Base-by-base conservation (phyloP, 1,284 basidiomycete species). In the Megacollybia platyphylla region DNA sequence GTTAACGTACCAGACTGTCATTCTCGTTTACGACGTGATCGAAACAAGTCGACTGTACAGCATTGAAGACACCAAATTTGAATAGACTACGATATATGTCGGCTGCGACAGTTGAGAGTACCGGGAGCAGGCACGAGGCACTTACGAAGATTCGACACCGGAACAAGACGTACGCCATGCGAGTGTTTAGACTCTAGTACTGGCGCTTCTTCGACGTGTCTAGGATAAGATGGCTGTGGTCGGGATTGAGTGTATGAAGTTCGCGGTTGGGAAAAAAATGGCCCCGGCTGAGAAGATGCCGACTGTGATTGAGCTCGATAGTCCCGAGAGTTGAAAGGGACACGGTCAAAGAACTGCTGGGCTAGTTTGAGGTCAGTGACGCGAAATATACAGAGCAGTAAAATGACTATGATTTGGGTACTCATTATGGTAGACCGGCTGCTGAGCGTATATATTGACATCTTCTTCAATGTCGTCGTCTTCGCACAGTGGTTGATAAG, bases 61-160 rank as follows among this genome's bases (percentile, higher is more conserved):
- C 80, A 56, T 97, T 97, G 68, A 96, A 94, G 1, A 82, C 74
- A 0, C 80, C 79, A 50, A 94, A 94, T 52, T 82, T 83, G 71
- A 93, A 96, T 1, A 91, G 63, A 0, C 70, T 63, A 6, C 85
- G 75, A 58, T 85, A 92, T 15, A 79, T 68, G 51, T 92, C 87
- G 40, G 89, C 91, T 93, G 51, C 17, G 24, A 32, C 18, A n/a
- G 7, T 26, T n/a, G 41, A 43, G 17, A 44, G 30, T 31, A 36
- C 15, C 28, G 37, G 27, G 18, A 27, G 26, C 32, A 8, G 10
- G 15, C 2, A 44, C 15, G 27, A 36, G 20, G 27, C 11, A 62
- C 79, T 50, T 49, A 87, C 85, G 78, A 43, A 89, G 67, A 31
- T 77, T 70, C 2, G 82, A 82, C 6, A 85, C 74, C 11, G 81